A percentile compares a stretch with the other conserved stretches of the same genome.
phyloP scores from a whole-genome alignment of 495 filamentous ascomycete genomes.

The Elasticomyces elasticus region DNA sequence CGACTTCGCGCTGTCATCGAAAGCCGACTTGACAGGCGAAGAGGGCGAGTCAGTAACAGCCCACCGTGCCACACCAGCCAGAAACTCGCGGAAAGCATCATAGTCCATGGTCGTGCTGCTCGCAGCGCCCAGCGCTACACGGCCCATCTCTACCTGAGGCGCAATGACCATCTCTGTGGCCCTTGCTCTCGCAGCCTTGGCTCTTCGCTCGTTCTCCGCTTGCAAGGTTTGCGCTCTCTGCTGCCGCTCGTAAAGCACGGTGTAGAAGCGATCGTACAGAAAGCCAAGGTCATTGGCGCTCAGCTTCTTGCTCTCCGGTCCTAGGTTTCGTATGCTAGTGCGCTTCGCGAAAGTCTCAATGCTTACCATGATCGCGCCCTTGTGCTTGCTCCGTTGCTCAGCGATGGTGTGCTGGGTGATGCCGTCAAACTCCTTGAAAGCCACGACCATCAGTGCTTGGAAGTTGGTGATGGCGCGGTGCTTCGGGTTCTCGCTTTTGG shows the following conservation, averaged over 20 bases:
- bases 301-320: slow-evolving; percentile 85
- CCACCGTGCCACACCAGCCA: slow-evolving; percentile 82
- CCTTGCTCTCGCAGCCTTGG: slow-evolving; percentile 49
- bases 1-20: slow-evolving; percentile 30
- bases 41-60: slow-evolving; percentile 69
- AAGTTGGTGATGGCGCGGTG: slow-evolving; percentile 86
- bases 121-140: slow-evolving; percentile 75
- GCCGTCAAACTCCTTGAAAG: slow-evolving; percentile 92
- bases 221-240: slow-evolving; percentile 62
- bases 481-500: slow-evolving; percentile 86
- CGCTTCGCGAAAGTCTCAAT: slow-evolving; percentile 97
- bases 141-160: slow-evolving; percentile 54
- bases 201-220: slow-evolving; percentile 52
- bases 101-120: slow-evolving; percentile 91
- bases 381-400: slow-evolving; percentile 83
- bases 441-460: slow-evolving; percentile 96
- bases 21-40: slow-evolving; percentile 45
- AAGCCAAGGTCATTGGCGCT: slow-evolving; percentile 74
- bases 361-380: slow-evolving; percentile 79
- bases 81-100: slow-evolving; percentile 85
- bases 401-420: slow-evolving; percentile 88
- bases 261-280: slow-evolving; percentile 88
- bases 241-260: slow-evolving; percentile 79
- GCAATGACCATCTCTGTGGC: slow-evolving; percentile 38
- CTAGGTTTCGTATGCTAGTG: slow-evolving; percentile 90